Evolutionary conservation across 1,284 basidiomycete species (phyloP), one percentile per base, ranked within the genome.

Genomic region (Anthracocystis setariae): DNA sequence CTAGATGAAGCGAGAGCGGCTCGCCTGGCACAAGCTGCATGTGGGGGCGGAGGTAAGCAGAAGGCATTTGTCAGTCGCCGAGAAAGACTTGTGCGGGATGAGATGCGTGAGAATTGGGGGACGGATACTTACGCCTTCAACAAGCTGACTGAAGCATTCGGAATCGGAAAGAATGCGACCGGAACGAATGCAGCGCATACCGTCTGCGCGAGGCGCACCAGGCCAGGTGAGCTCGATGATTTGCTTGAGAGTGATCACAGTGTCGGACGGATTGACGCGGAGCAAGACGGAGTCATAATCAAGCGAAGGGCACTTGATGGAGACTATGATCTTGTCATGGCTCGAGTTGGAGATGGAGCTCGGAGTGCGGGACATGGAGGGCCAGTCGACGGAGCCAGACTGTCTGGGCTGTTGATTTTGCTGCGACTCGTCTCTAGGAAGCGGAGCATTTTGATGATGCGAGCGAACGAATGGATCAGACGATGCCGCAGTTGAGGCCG

Each of bases 101-200:
- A n/a, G 20, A 3, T 35, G 13, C 13, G n/a, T 27, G 3, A n/a
- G 7, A 46, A 17, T 10, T 17, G 42, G 23, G 10, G 29, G 10
- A 27, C 20, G 13, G 32, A 33, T n/a, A 54, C 69, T 64, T 54
- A 72, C 69, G 5, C 18, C 50, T 20, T 55, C 20, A 8, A 39
- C 27, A n/a, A 77, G 46, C 37, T 63, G 54, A 2, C 43, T 38
- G 25, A 77, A 62, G 25, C 61, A 21, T 24, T 73, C 59, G 13
- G 43, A 43, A 24, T 78, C 76, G 13, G 35, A 20, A 9, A 81
- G 52, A 4, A 80, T 52, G 20, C 74, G 67, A 47, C 79, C 79
- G 2, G 68, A 55, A 18, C 67, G 43, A 21, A 81, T 79, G 46
- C 65, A 77, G 37, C 79, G 74, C 62, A 81, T 78, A 23, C 77